Conservation (phyloP, 2,329 filamentous ascomycete genomes). For the Cercospora brassicicola region DNA sequence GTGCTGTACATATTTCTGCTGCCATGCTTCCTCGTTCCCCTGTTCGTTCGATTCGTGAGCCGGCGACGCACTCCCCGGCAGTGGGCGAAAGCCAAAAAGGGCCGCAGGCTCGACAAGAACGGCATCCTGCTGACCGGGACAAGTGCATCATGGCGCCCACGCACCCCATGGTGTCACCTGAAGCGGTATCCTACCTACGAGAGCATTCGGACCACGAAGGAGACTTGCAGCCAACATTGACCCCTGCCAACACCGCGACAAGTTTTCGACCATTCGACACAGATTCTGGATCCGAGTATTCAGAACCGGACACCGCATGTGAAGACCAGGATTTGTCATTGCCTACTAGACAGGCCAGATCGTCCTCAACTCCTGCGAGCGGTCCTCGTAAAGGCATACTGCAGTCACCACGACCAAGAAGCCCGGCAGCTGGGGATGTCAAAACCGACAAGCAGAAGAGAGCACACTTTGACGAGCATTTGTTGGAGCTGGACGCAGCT, state of each 20-base stretch:
- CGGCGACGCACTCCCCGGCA: not conserved
- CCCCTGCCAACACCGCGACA: not conserved
- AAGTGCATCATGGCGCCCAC: slow-evolving; percentile 14
- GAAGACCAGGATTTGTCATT: not conserved
- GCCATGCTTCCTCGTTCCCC: not conserved
- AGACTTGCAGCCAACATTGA: not conserved
- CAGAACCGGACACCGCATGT: not conserved
- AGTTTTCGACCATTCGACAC: not conserved
- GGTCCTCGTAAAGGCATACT: not conserved
- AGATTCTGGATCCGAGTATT: not conserved
- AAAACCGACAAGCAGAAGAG: slow-evolving; percentile 15
- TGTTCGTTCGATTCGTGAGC: not conserved
- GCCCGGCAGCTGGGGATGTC: not conserved
- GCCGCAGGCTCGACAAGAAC: slow-evolving; percentile 1
- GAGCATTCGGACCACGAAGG: not conserved
- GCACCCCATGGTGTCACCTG: not conserved
- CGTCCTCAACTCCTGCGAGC: not conserved
- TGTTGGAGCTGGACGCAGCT: slow-evolving; percentile 7
- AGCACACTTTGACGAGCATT: slow-evolving; percentile 14
- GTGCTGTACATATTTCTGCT: not conserved
- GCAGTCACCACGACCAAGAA: not conserved
- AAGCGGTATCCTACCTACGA: not conserved
- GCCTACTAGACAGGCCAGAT: not conserved
- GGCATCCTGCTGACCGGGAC: slow-evolving; percentile 9
- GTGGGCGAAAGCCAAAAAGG: not conserved